Evolutionary conservation across 2,329 filamentous ascomycete species (phyloP).

Genomic region (Fonsecaea nubica): DNA sequence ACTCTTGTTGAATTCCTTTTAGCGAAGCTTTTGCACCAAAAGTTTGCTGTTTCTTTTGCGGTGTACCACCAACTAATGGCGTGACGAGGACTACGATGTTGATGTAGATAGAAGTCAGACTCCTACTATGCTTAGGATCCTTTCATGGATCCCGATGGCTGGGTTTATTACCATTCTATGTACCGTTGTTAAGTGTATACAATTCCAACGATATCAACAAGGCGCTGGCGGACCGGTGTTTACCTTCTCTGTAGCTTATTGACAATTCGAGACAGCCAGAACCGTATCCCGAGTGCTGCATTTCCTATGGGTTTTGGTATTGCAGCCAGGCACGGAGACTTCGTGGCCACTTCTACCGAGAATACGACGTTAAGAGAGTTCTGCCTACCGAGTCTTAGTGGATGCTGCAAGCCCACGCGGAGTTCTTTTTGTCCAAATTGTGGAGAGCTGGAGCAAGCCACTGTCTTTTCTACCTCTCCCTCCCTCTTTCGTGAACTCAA

Average conservation of each 20-base stretch:
- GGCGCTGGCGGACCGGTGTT: background rate
- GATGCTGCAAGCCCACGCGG: background rate
- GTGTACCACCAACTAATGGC: slow-evolving; percentile 31
- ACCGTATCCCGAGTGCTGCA: background rate
- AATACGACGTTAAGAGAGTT: background rate
- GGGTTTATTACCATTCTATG: slow-evolving; percentile 8
- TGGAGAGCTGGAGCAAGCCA: slow-evolving; percentile 15
- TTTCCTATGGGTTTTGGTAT: background rate
- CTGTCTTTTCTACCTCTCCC: slow-evolving; percentile 5
- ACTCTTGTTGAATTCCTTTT: background rate
- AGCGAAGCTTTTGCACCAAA: slow-evolving; percentile 1
- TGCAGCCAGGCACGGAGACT: background rate
- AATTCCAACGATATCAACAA: background rate
- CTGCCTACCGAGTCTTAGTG: background rate
- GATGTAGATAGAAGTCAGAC: slow-evolving; percentile 26
- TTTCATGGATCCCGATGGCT: background rate
- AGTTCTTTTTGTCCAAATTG: slow-evolving; percentile 1
- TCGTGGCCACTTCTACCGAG: background rate
- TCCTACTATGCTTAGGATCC: background rate
- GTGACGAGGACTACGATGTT: slow-evolving; percentile 26
- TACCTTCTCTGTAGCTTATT: background rate
- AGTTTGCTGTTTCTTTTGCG: background rate
- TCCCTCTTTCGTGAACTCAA: background rate
- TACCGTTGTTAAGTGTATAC: background rate
- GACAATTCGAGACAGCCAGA: background rate